Conservation (phyloP, 2,329 filamentous ascomycete genomes). For the Fusarium devonianum region DNA sequence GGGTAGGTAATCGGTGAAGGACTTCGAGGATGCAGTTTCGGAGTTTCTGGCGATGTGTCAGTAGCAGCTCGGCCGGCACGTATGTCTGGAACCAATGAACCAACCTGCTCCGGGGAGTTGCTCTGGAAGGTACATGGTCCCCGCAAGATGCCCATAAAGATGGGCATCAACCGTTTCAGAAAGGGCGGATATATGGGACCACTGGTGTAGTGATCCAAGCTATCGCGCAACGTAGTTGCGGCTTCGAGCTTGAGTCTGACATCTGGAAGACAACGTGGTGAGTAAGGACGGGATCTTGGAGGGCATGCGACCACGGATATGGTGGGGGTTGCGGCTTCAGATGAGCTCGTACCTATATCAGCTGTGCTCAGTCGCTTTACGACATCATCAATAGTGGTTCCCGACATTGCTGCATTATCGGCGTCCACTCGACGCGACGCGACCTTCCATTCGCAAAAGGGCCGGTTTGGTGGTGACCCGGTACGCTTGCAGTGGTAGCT, state of each 20-base stretch:
- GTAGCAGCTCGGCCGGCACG: conserved; percentile 1
- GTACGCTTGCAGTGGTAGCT: conserved; percentile 28
- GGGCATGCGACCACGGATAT: conserved; percentile 31
- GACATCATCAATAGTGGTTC: conserved; percentile 67
- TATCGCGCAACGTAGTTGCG: conserved; percentile 87
- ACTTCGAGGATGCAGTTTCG: conserved; percentile 95
- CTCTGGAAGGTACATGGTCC: conserved; percentile 91
- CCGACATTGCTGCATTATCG: conserved; percentile 66
- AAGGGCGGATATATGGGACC: conserved; percentile 81
- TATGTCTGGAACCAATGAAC: conserved; percentile 36
- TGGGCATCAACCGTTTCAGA: conserved; percentile 85
- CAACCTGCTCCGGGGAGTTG: conserved; percentile 86
- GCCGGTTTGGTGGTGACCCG: conserved; percentile 29
- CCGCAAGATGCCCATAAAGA: conserved; percentile 85
- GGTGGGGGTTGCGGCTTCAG: conserved; percentile 16
- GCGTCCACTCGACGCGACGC: conserved; percentile 47
- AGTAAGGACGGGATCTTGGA: conserved; percentile 3
- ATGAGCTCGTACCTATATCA: conserved; percentile 57
- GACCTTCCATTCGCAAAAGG: conserved; percentile 47
- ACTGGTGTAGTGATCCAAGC: conserved; percentile 85
- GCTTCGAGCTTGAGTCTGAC: conserved; percentile 81
- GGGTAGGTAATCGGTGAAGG: conserved; percentile 80
- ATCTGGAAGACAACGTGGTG: conserved; percentile 61
- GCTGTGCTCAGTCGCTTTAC: conserved; percentile 65
- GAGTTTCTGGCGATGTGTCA: conserved; percentile 68